A percentile compares a stretch with the other conserved stretches of the same genome.
Evolutionary conservation across 2,329 filamentous ascomycete species (phyloP).

Genomic region (Alternaria sp.): DNA sequence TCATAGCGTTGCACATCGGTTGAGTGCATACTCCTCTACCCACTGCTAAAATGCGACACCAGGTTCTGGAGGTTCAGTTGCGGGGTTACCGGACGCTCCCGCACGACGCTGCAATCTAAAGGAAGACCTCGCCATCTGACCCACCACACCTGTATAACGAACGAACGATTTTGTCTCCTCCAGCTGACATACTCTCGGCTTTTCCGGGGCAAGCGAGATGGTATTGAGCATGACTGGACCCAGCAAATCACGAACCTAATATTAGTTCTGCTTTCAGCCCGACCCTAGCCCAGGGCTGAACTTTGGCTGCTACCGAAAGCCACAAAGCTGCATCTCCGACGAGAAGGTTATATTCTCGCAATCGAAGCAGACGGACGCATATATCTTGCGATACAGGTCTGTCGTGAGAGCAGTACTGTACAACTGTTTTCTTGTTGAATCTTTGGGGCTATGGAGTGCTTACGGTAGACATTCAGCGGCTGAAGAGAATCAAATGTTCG

Average conservation of each 20-base stretch:
- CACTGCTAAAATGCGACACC: neutral
- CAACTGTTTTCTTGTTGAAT: neutral
- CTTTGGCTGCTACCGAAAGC: conserved; percentile 1
- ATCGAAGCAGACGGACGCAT: neutral
- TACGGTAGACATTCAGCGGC: conserved; percentile 5
- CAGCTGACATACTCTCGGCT: conserved; percentile 18
- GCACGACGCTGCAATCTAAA: neutral
- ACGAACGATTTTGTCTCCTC: neutral
- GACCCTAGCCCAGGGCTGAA: conserved; percentile 14
- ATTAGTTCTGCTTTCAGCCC: conserved; percentile 25
- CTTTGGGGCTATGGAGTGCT: conserved; percentile 1
- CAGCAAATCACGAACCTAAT: conserved; percentile 19
- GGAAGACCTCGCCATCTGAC: conserved; percentile 9
- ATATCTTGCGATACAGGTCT: neutral
- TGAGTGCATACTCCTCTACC: neutral
- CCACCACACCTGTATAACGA: neutral
- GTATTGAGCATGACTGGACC: conserved; percentile 16
- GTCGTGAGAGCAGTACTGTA: neutral
- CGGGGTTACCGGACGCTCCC: conserved; percentile 6
- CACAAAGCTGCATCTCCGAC: neutral
- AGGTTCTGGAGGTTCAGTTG: neutral
- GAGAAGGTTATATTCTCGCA: neutral
- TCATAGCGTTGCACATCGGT: neutral
- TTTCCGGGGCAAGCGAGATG: conserved; percentile 8
- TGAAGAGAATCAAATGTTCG: conserved; percentile 9